Conservation (phyloP, 257 asterid species). For the Anisodus acutangulus region DNA sequence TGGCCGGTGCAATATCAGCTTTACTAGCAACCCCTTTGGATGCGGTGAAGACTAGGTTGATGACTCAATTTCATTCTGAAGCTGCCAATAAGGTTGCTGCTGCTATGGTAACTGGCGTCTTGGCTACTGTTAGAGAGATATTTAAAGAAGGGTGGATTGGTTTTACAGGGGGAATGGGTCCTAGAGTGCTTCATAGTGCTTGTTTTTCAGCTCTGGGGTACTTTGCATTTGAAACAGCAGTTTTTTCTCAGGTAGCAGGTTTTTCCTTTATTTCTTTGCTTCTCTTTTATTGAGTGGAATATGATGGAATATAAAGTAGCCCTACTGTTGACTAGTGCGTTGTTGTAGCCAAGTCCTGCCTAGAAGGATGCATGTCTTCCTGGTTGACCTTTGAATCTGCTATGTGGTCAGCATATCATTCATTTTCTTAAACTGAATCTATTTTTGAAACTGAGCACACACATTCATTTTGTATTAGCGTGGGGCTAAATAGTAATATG, state of each 20-base stretch:
- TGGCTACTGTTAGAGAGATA: constrained; percentile 68
- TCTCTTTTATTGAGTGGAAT: neutral
- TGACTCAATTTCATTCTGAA: constrained; percentile 82
- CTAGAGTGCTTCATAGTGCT: constrained; percentile 83
- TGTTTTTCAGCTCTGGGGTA: constrained; percentile 89
- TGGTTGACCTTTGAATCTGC: neutral
- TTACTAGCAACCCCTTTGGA: constrained; percentile 83
- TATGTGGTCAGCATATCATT: neutral
- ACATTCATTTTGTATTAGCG: neutral
- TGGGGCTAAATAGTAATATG: neutral
- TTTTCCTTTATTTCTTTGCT: neutral
- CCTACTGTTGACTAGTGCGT: neutral
- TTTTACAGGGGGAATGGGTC: constrained; percentile 88
- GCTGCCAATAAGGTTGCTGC: constrained; percentile 61
- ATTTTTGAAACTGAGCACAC: too few relatives aligned
- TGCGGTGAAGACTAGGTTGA: constrained; percentile 87
- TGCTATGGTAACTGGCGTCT: constrained; percentile 59
- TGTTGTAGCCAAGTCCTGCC: neutral
- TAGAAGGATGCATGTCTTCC: neutral
- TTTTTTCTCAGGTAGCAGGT: constrained; percentile 22
- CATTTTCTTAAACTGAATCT: too few relatives aligned
- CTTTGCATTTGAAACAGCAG: constrained; percentile 89
- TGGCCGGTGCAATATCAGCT: constrained; percentile 90
- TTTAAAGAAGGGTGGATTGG: constrained; percentile 87
- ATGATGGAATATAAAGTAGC: neutral